These are phyloP conservation scores for Plectosphaerella plurivora DNA, from an alignment of 2,329 filamentous ascomycete genomes.

Conservation along the genomic window DNA sequence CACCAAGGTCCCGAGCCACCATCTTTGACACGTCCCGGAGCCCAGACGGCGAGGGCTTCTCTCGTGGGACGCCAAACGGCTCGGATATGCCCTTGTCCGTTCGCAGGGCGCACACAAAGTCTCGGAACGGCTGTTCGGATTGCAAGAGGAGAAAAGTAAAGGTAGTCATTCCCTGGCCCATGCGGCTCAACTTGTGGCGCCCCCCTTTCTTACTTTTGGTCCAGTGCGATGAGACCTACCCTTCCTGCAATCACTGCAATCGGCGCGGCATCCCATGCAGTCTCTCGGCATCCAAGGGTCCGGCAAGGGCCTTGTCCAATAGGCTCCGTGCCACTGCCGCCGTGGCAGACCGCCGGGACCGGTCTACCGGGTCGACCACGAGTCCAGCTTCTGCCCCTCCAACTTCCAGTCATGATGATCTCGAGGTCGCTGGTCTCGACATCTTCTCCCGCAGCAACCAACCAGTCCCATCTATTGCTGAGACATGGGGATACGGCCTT, in stretches of 20 bases:
- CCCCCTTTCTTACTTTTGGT: neutral
- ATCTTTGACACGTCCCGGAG: too few relatives aligned
- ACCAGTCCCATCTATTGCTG: neutral
- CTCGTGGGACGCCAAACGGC: too few relatives aligned
- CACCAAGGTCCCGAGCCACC: too few relatives aligned
- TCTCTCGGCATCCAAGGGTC: conserved; percentile 7
- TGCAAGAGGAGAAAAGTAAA: conserved; percentile 3
- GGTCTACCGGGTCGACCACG: neutral
- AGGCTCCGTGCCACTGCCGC: neutral
- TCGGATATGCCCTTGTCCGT: neutral
- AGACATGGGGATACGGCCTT: conserved; percentile 2
- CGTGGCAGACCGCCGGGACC: neutral
- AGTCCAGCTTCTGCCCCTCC: neutral
- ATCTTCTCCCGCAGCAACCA: neutral
- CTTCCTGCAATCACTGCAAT: conserved; percentile 24
- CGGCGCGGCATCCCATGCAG: conserved; percentile 22
- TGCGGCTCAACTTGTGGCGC: neutral
- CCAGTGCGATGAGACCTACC: conserved; percentile 19
- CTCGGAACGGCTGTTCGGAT: neutral
- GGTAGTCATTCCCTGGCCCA: neutral
- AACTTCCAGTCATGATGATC: too few relatives aligned
- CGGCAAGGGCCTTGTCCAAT: neutral
- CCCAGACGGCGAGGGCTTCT: too few relatives aligned
- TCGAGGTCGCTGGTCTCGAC: too few relatives aligned
- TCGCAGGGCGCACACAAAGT: neutral